Conservation (phyloP, 805 yeast species). For the Kuraishia piskuri region DNA sequence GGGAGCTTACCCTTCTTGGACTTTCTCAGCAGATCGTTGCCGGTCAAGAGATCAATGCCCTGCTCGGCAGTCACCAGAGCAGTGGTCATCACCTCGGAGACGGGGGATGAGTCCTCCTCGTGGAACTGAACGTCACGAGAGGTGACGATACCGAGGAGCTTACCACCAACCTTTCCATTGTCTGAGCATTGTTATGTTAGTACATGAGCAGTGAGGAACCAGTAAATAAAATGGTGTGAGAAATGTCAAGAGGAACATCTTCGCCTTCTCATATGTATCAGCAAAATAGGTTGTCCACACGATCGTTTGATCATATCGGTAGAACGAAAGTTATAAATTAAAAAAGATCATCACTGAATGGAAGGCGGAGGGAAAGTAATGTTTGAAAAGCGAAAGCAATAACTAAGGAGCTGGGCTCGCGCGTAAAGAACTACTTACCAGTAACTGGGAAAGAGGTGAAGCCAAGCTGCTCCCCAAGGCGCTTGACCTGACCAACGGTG, state of each 20-base stretch:
- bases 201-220: neutral
- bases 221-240: neutral
- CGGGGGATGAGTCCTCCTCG: slow-evolving; percentile 55
- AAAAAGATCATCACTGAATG: slow-evolving; percentile 44
- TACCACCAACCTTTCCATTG: slow-evolving; percentile 78
- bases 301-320: slow-evolving; percentile 97
- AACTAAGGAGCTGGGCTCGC: neutral
- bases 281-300: slow-evolving; percentile 65
- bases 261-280: slow-evolving; percentile 17
- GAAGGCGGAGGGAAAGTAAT: slow-evolving; percentile 2
- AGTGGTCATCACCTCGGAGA: slow-evolving; percentile 81
- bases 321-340: slow-evolving; percentile 95
- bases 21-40: slow-evolving; percentile 81
- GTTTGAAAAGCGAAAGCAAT: neutral
- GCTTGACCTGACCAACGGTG: slow-evolving; percentile 76
- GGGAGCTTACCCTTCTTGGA: slow-evolving; percentile 98
- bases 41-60: slow-evolving; percentile 77
- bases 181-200: slow-evolving; percentile 32
- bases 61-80: slow-evolving; percentile 77
- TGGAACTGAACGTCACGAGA: slow-evolving; percentile 96
- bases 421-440: slow-evolving; percentile 54
- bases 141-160: slow-evolving; percentile 90
- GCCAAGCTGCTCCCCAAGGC: slow-evolving; percentile 64
- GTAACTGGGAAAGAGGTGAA: slow-evolving; percentile 99
- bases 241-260: neutral